Evolutionary conservation across 1,284 basidiomycete genomes (phyloP), one percentile per base, ranked within the genome.

Genomic region (Ganoderma resinaceum): DNA sequence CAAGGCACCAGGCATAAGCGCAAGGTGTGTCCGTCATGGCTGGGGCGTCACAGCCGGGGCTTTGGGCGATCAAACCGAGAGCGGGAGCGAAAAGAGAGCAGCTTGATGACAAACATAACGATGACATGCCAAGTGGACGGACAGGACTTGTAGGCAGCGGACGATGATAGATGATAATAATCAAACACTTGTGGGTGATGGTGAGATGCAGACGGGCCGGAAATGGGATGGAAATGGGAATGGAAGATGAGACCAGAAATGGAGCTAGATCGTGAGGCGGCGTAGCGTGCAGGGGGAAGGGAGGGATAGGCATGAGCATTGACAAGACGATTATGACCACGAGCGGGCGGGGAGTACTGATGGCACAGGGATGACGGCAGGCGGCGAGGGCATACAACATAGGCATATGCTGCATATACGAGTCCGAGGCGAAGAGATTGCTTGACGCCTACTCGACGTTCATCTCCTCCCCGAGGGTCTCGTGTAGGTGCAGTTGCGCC

Each of bases 381-480:
- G 38, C 57, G 52, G 62, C 49, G 65, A 65, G 33, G 53, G 69
- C 71, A 72, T 72, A 70, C 71, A 68, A 67, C 71, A 72, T 70
- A 52, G 67, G 69, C 71, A 72, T 70, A 72, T 66, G 66, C 70
- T 62, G 67, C 68, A 70, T 66, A 72, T 68, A 69, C 65, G 70
- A 73, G 70, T 58, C 63, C 66, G 63, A 62, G 57, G 65, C 52
- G 58, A 70, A 42, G 40, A 52, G 61, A 61, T 35, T 20, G 20
- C n/a, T 58, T 64, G 66, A 57, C 75, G 63, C 77, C 72, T 74
- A 77, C 78, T 84, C 84, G 75, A 85, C 80, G 78, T 85, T 82
- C 86, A 88, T 86, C 67, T 79, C 80, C 73, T 85, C 85, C 76
- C 65, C 74, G 71, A 74, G 71, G 74, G 70, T 75, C 75, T 75